phyloP scores from a whole-genome alignment of 441 rosid genomes.

The Gossypium lobatum region DNA sequence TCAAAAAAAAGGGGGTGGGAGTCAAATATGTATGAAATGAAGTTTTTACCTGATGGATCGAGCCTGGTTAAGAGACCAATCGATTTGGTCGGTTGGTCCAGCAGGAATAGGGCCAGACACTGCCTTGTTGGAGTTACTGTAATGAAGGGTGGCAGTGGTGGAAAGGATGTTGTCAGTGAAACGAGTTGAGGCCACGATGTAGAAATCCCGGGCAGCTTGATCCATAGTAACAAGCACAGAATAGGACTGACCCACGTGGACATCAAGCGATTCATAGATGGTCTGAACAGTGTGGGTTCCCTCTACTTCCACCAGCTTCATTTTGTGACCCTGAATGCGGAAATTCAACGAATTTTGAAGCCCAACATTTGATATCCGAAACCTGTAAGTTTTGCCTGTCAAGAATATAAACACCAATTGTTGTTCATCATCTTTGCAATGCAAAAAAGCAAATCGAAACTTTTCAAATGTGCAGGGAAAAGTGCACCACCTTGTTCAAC shows the following conservation, averaged over 20 bases:
- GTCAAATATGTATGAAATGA: too few relatives aligned
- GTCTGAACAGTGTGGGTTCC: slow-evolving; percentile 68
- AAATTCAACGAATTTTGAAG: slow-evolving; percentile 45
- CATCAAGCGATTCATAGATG: slow-evolving; percentile 41
- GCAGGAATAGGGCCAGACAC: slow-evolving; percentile 31
- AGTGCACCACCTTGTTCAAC: slow-evolving; percentile 37
- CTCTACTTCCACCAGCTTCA: slow-evolving; percentile 66
- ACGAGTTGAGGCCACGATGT: slow-evolving; percentile 41
- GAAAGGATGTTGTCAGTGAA: slow-evolving; percentile 33
- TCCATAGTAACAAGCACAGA: slow-evolving; percentile 66
- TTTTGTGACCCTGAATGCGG: slow-evolving; percentile 40
- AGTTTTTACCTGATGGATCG: slow-evolving; percentile 37
- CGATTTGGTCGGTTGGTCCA: slow-evolving; percentile 36
- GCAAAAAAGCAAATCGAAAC: background rate
- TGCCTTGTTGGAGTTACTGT: slow-evolving; percentile 33
- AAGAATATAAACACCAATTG: background rate
- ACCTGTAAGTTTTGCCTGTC: slow-evolving; percentile 59
- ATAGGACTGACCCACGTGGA: slow-evolving; percentile 68
- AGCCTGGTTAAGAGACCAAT: slow-evolving; percentile 59
- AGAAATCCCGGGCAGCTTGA: slow-evolving; percentile 46
- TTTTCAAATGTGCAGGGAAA: too few relatives aligned
- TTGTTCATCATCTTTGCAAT: background rate
- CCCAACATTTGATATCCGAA: slow-evolving; percentile 69
- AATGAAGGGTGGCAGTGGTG: slow-evolving; percentile 38
- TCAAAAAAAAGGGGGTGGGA: too few relatives aligned